phyloP scores from a whole-genome alignment of 805 yeast species.

The Zygosaccharomyces pseudorouxii region DNA sequence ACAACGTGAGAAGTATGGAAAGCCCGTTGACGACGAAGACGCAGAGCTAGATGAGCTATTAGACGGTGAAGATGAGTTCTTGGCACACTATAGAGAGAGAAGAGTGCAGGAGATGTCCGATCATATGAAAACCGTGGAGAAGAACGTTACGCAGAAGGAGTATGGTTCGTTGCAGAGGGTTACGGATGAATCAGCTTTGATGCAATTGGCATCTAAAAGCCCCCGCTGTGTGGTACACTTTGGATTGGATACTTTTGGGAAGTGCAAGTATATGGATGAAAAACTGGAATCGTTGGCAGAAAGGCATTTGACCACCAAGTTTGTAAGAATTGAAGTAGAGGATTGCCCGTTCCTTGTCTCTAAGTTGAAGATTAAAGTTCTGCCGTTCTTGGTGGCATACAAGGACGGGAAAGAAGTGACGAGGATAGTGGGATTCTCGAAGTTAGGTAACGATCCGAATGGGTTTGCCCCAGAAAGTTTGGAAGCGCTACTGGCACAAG shows the following conservation, averaged over 20 bases:
- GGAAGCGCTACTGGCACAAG: conserved; percentile 39
- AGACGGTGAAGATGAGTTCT: conserved; percentile 48
- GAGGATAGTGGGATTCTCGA: conserved; percentile 66
- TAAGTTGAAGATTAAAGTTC: conserved; percentile 56
- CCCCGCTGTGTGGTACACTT: conserved; percentile 55
- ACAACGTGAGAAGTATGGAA: conserved; percentile 2
- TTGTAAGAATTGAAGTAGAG: conserved; percentile 53
- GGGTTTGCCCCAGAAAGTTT: conserved; percentile 46
- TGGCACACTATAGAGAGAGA: conserved; percentile 54
- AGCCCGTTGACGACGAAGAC: conserved; percentile 9
- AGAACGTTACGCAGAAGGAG: conserved; percentile 37
- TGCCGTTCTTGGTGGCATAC: conserved; percentile 68
- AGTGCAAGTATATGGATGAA: conserved; percentile 57
- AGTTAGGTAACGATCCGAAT: conserved; percentile 46
- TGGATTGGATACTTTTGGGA: conserved; percentile 53
- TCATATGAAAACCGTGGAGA: conserved; percentile 37
- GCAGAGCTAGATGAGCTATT: conserved; percentile 41
- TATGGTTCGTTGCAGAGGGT: conserved; percentile 43
- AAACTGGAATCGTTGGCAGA: conserved; percentile 45
- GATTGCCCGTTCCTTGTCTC: conserved; percentile 69
- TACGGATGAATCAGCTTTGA: conserved; percentile 51
- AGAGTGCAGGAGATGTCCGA: conserved; percentile 54
- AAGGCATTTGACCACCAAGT: conserved; percentile 52
- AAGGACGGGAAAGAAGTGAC: conserved; percentile 53
- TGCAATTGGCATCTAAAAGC: conserved; percentile 45